These are phyloP conservation scores for Dillenia suffruticosa DNA, from an alignment of 164 flowering plant species.

Conservation along the genomic window DNA sequence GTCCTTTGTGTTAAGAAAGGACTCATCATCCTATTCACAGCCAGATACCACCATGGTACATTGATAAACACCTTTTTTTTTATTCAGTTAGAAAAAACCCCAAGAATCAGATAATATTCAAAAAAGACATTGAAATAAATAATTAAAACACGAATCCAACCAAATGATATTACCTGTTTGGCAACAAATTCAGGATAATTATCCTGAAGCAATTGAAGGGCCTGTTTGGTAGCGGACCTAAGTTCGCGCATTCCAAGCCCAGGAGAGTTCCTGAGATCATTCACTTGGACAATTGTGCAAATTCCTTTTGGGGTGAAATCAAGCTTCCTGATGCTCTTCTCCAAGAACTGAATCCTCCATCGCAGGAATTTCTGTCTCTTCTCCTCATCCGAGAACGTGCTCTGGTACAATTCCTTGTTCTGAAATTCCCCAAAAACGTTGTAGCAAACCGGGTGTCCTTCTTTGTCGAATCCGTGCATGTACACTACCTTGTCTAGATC, in stretches of 20 bases:
- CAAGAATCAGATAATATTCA: conserved; percentile 1
- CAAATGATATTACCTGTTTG: conserved; percentile 63
- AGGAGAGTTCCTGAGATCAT: conserved; percentile 75
- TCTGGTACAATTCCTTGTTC: conserved; percentile 69
- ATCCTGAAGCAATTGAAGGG: conserved; percentile 71
- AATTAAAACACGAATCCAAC: not conserved
- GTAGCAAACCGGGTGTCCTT: conserved; percentile 89
- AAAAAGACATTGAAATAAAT: not conserved
- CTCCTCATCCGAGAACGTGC: conserved; percentile 66
- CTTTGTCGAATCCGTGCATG: conserved; percentile 64
- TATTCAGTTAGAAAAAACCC: conserved; percentile 6
- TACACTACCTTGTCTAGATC: conserved; percentile 74
- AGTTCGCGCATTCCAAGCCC: conserved; percentile 62
- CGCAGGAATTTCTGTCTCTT: conserved; percentile 59
- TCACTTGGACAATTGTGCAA: conserved; percentile 70
- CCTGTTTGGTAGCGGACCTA: conserved; percentile 59
- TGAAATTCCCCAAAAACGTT: conserved; percentile 80
- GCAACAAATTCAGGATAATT: conserved; percentile 95
- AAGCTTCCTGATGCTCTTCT: conserved; percentile 71
- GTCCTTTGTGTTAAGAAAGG: conserved; percentile 86
- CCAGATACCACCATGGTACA: conserved; percentile 98
- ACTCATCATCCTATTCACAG: conserved; percentile 70
- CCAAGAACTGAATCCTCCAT: conserved; percentile 84
- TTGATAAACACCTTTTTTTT: conserved; percentile 68
- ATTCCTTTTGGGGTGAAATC: conserved; percentile 73